phyloP scores from a whole-genome alignment of 192 early-diverging fungal species.

The Umbelopsis vinacea region DNA sequence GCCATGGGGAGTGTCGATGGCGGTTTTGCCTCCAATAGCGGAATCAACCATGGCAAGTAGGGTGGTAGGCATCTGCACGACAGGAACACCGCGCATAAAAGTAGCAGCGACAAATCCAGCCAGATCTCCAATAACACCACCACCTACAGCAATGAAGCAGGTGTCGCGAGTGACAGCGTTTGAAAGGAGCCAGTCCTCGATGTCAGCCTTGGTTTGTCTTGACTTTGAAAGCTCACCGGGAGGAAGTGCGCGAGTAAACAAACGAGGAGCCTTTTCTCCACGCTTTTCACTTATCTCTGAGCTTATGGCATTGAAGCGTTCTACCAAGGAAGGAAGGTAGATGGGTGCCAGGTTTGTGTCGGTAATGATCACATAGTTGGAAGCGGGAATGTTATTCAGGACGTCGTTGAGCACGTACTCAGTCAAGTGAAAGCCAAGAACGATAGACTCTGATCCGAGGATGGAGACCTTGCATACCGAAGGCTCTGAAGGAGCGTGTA shows the following conservation, averaged over 20 bases:
- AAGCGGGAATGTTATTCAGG: slow-evolving; percentile 67
- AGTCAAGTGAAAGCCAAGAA: slow-evolving; percentile 82
- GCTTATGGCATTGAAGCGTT: slow-evolving; percentile 52
- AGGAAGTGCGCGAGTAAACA: slow-evolving; percentile 78
- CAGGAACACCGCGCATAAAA: slow-evolving; percentile 95
- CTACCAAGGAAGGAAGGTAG: slow-evolving; percentile 68
- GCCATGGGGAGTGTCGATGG: slow-evolving; percentile 88
- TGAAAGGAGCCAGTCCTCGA: slow-evolving; percentile 89
- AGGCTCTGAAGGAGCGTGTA: slow-evolving; percentile 14
- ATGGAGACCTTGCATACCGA: slow-evolving; percentile 79
- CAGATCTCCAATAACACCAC: slow-evolving; percentile 95
- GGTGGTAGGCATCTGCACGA: slow-evolving; percentile 93
- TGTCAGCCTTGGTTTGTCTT: slow-evolving; percentile 76
- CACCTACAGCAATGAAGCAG: slow-evolving; percentile 88
- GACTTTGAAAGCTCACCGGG: slow-evolving; percentile 91
- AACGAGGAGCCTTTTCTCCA: slow-evolving; percentile 42
- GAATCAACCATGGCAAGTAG: slow-evolving; percentile 97
- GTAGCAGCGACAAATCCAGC: slow-evolving; percentile 94
- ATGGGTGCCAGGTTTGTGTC: slow-evolving; percentile 80
- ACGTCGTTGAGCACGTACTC: slow-evolving; percentile 77
- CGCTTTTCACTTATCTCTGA: background rate
- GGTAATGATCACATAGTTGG: slow-evolving; percentile 88
- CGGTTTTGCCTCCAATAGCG: slow-evolving; percentile 96
- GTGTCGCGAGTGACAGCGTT: slow-evolving; percentile 89
- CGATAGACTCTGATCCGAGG: slow-evolving; percentile 86